Evolutionary conservation across 2,329 filamentous ascomycete genomes (phyloP).

Genomic region (Alternaria triticina): DNA sequence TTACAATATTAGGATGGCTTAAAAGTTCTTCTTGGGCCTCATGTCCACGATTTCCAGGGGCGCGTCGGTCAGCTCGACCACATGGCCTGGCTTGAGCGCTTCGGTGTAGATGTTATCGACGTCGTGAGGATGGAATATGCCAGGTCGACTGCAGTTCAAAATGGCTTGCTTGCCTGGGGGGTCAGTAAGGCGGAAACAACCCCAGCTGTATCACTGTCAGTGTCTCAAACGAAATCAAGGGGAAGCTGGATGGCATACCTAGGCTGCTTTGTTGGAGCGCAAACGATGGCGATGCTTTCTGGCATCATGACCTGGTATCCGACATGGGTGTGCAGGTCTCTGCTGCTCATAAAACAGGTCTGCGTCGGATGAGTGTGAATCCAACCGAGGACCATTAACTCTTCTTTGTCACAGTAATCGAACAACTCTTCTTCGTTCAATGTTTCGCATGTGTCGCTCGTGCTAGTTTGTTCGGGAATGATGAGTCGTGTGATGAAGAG

Average conservation of each 20-base stretch:
- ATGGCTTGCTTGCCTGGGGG: conserved; percentile 90
- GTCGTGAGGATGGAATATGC: conserved; percentile 81
- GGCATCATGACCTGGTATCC: conserved; percentile 97
- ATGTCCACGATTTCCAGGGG: conserved; percentile 72
- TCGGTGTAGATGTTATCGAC: conserved; percentile 79
- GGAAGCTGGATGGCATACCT: conserved; percentile 64
- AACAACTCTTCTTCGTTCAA: conserved; percentile 84
- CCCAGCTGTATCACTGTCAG: conserved; percentile 66
- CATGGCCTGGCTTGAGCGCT: conserved; percentile 65
- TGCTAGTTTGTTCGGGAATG: conserved; percentile 88
- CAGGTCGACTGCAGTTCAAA: conserved; percentile 75
- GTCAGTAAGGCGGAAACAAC: conserved; percentile 91
- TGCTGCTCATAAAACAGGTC: conserved; percentile 95
- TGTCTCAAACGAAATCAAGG: neutral
- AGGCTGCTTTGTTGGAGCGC: conserved; percentile 79
- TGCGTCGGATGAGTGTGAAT: conserved; percentile 98
- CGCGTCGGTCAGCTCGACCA: conserved; percentile 63
- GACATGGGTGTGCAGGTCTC: conserved; percentile 91
- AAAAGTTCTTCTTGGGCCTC: conserved; percentile 38
- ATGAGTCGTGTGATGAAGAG: conserved; percentile 88
- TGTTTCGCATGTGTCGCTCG: conserved; percentile 93
- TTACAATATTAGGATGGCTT: neutral
- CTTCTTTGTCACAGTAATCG: conserved; percentile 85
- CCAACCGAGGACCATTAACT: conserved; percentile 89
- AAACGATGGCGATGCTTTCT: conserved; percentile 96